Percentiles rank a stretch among this genome's conserved stretches.
These are phyloP conservation scores for Stephania cephalantha DNA, from an alignment of 164 flowering plant genomes.

Conservation along the genomic window DNA sequence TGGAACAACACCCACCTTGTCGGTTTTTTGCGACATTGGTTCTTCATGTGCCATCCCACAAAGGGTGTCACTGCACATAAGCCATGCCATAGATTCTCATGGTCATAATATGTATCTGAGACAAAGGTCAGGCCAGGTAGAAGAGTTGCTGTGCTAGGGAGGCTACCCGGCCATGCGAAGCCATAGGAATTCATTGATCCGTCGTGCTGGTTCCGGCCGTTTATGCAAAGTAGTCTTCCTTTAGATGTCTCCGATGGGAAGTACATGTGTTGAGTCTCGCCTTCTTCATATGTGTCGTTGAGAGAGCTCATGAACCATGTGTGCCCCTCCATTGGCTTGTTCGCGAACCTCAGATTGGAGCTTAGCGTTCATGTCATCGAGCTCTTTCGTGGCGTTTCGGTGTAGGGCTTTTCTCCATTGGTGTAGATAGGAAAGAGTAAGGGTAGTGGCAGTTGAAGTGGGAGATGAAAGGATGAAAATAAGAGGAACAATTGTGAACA, in stretches of 20 bases:
- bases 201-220: slow-evolving; percentile 52
- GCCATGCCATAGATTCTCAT: slow-evolving; percentile 80
- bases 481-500: neutral
- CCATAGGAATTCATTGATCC: slow-evolving; percentile 69
- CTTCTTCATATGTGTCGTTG: slow-evolving; percentile 51
- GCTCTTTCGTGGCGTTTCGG: neutral
- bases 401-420: slow-evolving; percentile 10
- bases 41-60: slow-evolving; percentile 57
- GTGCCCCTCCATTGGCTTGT: slow-evolving; percentile 50
- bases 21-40: slow-evolving; percentile 30
- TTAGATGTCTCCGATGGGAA: slow-evolving; percentile 55
- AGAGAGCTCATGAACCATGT: slow-evolving; percentile 94
- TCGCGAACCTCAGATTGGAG: slow-evolving; percentile 52
- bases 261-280: slow-evolving; percentile 47
- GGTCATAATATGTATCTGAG: slow-evolving; percentile 59
- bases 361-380: slow-evolving; percentile 23
- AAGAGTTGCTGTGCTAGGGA: slow-evolving; percentile 48
- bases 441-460: neutral
- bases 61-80: slow-evolving; percentile 59
- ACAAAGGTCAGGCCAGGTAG: slow-evolving; percentile 57
- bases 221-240: slow-evolving; percentile 58
- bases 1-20: slow-evolving; percentile 62
- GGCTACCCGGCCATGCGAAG: slow-evolving; percentile 58
- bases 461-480: neutral
- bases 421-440: neutral